A percentile compares a stretch with the other conserved stretches of the same genome.
These are phyloP conservation scores for Auriscalpium vulgare DNA, from an alignment of 768 basidiomycete genomes.

Conservation along the genomic window DNA sequence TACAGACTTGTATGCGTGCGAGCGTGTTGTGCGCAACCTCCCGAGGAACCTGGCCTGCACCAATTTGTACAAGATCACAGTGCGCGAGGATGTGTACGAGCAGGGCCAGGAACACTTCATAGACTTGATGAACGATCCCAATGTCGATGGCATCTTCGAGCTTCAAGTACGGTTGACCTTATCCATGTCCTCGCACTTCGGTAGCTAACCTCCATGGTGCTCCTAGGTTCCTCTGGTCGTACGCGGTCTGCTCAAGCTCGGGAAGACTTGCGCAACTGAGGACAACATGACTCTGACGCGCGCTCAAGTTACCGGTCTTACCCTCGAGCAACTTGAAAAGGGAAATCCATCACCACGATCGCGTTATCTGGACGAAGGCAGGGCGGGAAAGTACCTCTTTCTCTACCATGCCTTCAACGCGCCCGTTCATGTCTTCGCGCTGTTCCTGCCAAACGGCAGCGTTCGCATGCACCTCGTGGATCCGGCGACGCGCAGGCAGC, in stretches of 20 bases:
- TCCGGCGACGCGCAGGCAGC: conserved; percentile 78
- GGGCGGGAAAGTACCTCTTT: conserved; percentile 69
- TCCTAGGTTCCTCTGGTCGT: conserved; percentile 72
- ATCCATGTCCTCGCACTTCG: not conserved
- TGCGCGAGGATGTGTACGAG: conserved; percentile 77
- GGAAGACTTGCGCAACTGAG: conserved; percentile 69
- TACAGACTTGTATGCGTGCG: conserved; percentile 57
- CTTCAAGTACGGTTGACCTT: conserved; percentile 52
- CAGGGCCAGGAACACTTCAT: conserved; percentile 88
- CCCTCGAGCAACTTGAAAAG: conserved; percentile 72
- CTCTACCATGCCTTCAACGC: conserved; percentile 79
- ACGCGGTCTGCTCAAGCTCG: conserved; percentile 76
- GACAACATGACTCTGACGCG: conserved; percentile 69
- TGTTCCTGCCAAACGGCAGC: conserved; percentile 67
- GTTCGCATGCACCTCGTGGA: conserved; percentile 87
- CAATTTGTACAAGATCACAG: conserved; percentile 77
- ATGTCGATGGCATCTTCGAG: conserved; percentile 93
- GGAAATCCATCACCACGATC: conserved; percentile 48
- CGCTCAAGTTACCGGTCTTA: conserved; percentile 77
- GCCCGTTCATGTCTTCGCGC: conserved; percentile 77
- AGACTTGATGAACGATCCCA: conserved; percentile 86
- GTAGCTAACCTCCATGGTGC: not conserved
- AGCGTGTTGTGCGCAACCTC: conserved; percentile 68
- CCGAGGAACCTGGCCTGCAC: conserved; percentile 71
- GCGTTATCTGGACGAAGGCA: conserved; percentile 68